Percentiles rank a stretch among this genome's conserved stretches.
These are phyloP conservation scores for Thermothelomyces thermophilus DNA, from an alignment of 2,329 filamentous ascomycete genomes.

Conservation along the genomic window DNA sequence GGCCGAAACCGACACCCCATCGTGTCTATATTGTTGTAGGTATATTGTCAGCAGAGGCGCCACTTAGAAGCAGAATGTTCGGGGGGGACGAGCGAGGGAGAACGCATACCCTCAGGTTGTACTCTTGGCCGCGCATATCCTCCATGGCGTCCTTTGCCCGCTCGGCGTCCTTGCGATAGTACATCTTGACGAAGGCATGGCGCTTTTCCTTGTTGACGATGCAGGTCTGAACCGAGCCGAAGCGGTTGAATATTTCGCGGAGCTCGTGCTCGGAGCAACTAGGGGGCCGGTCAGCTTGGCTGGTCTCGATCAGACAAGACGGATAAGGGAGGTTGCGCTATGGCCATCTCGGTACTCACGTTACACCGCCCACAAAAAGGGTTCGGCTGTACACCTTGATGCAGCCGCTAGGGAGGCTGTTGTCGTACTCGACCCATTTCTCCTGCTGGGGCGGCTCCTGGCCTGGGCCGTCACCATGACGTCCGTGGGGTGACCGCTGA, in stretches of 20 bases:
- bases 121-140: slow-evolving; percentile 62
- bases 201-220: slow-evolving; percentile 98
- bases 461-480: slow-evolving; percentile 55
- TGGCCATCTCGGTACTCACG: slow-evolving; percentile 47
- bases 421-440: slow-evolving; percentile 79
- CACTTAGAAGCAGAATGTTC: slow-evolving; percentile 19
- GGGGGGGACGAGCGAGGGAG: slow-evolving; percentile 14
- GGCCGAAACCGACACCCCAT: slow-evolving; percentile 96
- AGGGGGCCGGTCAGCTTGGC: slow-evolving; percentile 3
- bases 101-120: slow-evolving; percentile 62
- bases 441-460: slow-evolving; percentile 30
- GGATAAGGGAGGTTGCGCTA: background rate
- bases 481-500: slow-evolving; percentile 74
- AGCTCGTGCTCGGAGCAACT: slow-evolving; percentile 76
- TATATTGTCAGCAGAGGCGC: slow-evolving; percentile 31
- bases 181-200: slow-evolving; percentile 98
- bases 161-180: slow-evolving; percentile 78
- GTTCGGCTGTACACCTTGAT: slow-evolving; percentile 95
- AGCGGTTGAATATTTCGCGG: slow-evolving; percentile 70
- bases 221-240: slow-evolving; percentile 87
- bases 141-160: slow-evolving; percentile 84
- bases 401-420: slow-evolving; percentile 61
- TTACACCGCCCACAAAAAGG: slow-evolving; percentile 93
- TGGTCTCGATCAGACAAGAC: background rate
- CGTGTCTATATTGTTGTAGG: slow-evolving; percentile 51